phyloP scores from a whole-genome alignment of 2,329 filamentous ascomycete species.

The Myriosclerotinia curreyana region DNA sequence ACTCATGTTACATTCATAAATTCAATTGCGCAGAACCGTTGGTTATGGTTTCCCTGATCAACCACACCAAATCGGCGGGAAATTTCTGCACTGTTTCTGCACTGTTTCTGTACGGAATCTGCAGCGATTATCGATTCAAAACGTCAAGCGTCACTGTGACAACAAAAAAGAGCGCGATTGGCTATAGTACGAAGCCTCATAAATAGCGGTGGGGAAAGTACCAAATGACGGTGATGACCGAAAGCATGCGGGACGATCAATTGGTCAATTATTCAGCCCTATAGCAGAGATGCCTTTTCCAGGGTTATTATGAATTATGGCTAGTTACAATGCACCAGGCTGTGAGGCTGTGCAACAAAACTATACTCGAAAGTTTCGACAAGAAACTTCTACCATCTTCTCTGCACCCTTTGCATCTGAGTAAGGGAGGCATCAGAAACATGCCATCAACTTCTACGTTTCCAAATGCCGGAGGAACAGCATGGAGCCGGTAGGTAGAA shows the following conservation, averaged over 20 bases:
- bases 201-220: slow-evolving; percentile 15
- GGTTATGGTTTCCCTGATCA: slow-evolving; percentile 5
- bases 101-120: background rate
- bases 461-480: slow-evolving; percentile 14
- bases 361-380: background rate
- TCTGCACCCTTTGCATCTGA: too few species aligned
- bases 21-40: slow-evolving; percentile 10
- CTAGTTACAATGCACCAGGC: slow-evolving; percentile 17
- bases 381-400: too few species aligned
- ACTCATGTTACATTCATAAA: slow-evolving; percentile 12
- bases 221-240: slow-evolving; percentile 22
- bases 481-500: slow-evolving; percentile 3
- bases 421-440: background rate
- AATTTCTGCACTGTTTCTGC: background rate
- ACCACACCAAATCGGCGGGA: slow-evolving; percentile 16
- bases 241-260: slow-evolving; percentile 14
- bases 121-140: slow-evolving; percentile 14
- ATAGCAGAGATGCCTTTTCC: slow-evolving; percentile 11
- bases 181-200: slow-evolving; percentile 15
- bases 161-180: slow-evolving; percentile 16
- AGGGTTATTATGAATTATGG: slow-evolving; percentile 5
- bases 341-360: slow-evolving; percentile 10
- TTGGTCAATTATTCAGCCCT: slow-evolving; percentile 19
- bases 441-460: background rate
- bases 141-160: slow-evolving; percentile 10